Base-by-base conservation (phyloP, 495 filamentous ascomycete species). In the Aspergillus heteromorphus region DNA sequence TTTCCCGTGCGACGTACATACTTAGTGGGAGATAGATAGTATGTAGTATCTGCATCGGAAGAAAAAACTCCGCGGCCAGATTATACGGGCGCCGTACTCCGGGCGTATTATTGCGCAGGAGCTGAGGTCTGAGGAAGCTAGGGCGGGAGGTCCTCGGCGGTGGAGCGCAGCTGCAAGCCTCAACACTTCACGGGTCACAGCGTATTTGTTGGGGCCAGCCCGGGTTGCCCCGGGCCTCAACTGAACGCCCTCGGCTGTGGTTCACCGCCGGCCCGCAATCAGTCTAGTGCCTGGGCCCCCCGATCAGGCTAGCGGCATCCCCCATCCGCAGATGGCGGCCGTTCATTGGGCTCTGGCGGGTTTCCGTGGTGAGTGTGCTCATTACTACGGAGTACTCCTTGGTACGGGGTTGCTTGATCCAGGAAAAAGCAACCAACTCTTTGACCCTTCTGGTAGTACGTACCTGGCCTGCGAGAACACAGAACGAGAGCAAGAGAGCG, bases 211-310 rank as follows among this genome's bases (percentile, higher is more conserved):
- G 43, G 55, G 49, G 49, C 25, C 13, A 16, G n/a, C 57, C 61
- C 61, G 61, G 47, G 48, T 60, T 63, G n/a, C 57, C 58, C 61
- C 61, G 60, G 25, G 13, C 29, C 54, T 53, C 57, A 56, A 59
- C 60, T 55, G 51, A 54, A 49, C 20, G 48, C 31, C 58, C 58
- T 56, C 54, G 58, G 54, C 38, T 43, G 48, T 19, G 50, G 49
- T 34, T 49, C 40, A 59, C 56, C 56, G 56, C 53, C 60, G 40
- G 56, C 10, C 56, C 51, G 21, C 17, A 59, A 59, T 6, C 18
- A 21, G 57, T 20, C 48, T 60, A 65, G 54, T 30, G 23, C 21
- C 7, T 17, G 18, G 9, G 34, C 36, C 2, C 9, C 51, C 40
- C 48, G 47, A 60, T 64, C 23, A 0, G 45, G 55, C 16, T 45